Conservation (phyloP, 2,329 filamentous ascomycete species). For the Neoarthrinium moseri region DNA sequence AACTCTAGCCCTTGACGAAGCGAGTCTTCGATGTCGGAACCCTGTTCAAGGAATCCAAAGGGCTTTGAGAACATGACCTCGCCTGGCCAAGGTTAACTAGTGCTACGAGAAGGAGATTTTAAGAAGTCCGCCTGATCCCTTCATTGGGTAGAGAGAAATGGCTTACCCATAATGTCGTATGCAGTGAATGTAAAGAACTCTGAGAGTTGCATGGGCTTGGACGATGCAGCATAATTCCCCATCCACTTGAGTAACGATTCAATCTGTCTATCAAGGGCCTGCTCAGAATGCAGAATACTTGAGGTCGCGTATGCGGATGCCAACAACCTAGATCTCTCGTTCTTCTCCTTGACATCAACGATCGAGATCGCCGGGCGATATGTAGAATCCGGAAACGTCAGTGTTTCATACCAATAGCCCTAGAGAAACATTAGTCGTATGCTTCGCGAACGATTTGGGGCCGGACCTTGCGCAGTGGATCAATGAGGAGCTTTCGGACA, state of each 20-base stretch:
- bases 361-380: neutral
- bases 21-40: slow-evolving; percentile 25
- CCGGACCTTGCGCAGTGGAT: slow-evolving; percentile 29
- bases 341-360: neutral
- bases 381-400: slow-evolving; percentile 1
- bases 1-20: slow-evolving; percentile 20
- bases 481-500: slow-evolving; percentile 32
- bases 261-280: slow-evolving; percentile 13
- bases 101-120: no score
- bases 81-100: no score
- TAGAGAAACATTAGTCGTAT: neutral
- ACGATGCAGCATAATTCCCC: slow-evolving; percentile 9
- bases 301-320: neutral
- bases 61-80: slow-evolving; percentile 28
- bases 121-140: no score
- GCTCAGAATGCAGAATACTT: neutral
- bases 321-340: neutral
- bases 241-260: slow-evolving; percentile 16
- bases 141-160: no score
- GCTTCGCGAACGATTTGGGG: neutral
- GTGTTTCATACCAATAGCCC: neutral
- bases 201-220: slow-evolving; percentile 17
- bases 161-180: slow-evolving; percentile 32
- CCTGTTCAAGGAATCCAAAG: slow-evolving; percentile 28
- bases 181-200: slow-evolving; percentile 23